Percentiles rank a stretch among this genome's conserved stretches.
phyloP scores from a whole-genome alignment of 768 basidiomycete species.

The Russula foetens region DNA sequence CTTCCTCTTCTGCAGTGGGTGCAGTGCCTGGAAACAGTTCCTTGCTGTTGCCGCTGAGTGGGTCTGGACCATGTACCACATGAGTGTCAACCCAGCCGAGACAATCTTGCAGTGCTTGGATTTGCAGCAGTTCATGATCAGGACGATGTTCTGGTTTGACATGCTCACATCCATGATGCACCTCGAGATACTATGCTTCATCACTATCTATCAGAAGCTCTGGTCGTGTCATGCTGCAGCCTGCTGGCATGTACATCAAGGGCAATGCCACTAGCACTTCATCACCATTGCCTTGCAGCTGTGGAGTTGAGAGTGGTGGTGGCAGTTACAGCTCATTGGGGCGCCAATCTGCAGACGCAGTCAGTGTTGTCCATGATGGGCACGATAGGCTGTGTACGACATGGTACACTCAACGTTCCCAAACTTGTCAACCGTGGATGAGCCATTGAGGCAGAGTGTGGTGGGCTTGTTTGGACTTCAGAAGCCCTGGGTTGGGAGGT shows the following conservation, averaged over 20 bases:
- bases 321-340: too few species aligned
- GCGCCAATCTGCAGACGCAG: neutral
- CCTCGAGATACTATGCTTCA: conserved; percentile 48
- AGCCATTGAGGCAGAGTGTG: conserved; percentile 40
- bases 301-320: too few species aligned
- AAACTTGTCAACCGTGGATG: conserved; percentile 48
- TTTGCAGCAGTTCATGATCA: conserved; percentile 65
- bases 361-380: conserved; percentile 62
- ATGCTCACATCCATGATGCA: conserved; percentile 73
- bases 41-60: conserved; percentile 52
- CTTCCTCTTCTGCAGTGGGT: conserved; percentile 70
- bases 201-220: conserved; percentile 45
- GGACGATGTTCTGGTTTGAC: conserved; percentile 84
- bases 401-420: conserved; percentile 48
- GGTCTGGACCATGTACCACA: conserved; percentile 40
- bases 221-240: conserved; percentile 40
- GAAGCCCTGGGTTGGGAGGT: too few species aligned
- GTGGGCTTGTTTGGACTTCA: too few species aligned
- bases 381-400: conserved; percentile 62
- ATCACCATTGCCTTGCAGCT: neutral
- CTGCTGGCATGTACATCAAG: conserved; percentile 33
- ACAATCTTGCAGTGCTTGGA: conserved; percentile 39
- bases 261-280: neutral
- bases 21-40: conserved; percentile 61
- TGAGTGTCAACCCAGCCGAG: conserved; percentile 33